Conservation (phyloP, 345 rosid genomes). For the Citrus glauca region DNA sequence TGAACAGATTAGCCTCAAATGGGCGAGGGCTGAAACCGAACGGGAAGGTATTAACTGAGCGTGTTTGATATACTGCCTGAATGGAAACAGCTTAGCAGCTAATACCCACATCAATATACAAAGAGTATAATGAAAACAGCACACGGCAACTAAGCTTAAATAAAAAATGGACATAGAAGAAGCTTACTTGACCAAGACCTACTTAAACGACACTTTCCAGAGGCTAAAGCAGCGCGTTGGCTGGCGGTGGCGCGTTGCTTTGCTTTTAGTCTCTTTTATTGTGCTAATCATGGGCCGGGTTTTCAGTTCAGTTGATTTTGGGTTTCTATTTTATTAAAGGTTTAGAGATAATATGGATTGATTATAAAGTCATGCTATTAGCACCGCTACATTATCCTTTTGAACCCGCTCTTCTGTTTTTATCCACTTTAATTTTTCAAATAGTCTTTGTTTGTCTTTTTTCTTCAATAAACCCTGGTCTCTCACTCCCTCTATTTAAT, state of each 20-base stretch:
- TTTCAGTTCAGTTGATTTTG: too few species aligned
- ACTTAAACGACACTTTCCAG: background rate
- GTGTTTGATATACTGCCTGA: slow-evolving; percentile 9
- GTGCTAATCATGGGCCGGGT: background rate
- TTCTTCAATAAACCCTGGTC: too few species aligned
- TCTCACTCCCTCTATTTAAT: too few species aligned
- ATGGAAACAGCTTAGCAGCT: slow-evolving; percentile 6
- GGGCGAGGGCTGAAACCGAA: slow-evolving; percentile 28
- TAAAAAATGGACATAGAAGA: background rate
- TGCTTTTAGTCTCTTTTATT: background rate
- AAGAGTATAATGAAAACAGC: background rate
- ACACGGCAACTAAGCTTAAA: background rate
- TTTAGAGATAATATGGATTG: too few species aligned
- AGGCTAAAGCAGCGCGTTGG: background rate
- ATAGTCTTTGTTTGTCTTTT: too few species aligned
- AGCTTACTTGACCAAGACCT: background rate
- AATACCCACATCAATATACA: slow-evolving; percentile 25
- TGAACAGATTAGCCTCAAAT: slow-evolving; percentile 16
- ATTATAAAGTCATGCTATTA: accelerated
- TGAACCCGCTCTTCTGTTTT: too few species aligned
- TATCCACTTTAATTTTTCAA: too few species aligned
- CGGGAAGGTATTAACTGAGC: slow-evolving; percentile 17
- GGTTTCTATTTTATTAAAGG: too few species aligned
- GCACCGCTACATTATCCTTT: too few species aligned
- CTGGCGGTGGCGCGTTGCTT: background rate